Evolutionary conservation across 139 green algal species (phyloP).

Genomic region (Coccomyxa sp.): DNA sequence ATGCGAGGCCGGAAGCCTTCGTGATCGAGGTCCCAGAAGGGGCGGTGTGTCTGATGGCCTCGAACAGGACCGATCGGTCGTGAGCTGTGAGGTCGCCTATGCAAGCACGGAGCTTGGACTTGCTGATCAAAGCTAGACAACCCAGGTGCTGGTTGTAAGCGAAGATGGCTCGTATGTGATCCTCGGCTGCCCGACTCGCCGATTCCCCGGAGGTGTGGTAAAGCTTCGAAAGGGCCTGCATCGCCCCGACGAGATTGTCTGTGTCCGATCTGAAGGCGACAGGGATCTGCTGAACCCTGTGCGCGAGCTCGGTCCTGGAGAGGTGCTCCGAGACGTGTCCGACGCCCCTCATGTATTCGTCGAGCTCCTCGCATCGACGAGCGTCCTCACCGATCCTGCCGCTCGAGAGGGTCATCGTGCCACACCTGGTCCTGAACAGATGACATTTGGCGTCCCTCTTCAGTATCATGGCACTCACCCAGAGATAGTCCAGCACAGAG

Average conservation of each 20-base stretch:
- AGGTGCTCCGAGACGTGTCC: not conserved
- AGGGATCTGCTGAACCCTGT: not conserved
- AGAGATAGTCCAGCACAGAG: not conserved
- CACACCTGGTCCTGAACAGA: not conserved
- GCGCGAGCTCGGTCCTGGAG: not conserved
- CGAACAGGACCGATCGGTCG: not conserved
- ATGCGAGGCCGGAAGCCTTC: not conserved
- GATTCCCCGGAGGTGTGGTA: not conserved
- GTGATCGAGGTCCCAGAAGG: not conserved
- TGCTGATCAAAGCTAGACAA: not conserved
- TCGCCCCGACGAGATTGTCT: not conserved
- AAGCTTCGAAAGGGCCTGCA: not conserved
- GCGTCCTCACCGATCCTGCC: not conserved
- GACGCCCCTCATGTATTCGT: not conserved
- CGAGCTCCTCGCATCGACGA: not conserved
- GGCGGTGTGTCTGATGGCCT: not conserved
- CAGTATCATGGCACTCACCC: not conserved
- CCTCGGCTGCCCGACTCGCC: not conserved
- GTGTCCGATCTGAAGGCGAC: not conserved
- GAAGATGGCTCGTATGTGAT: not conserved
- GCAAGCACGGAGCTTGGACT: not conserved
- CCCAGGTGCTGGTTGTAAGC: not conserved
- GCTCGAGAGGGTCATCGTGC: not conserved
- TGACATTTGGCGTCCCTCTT: not conserved
- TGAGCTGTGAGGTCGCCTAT: not conserved